Evolutionary conservation across 495 filamentous ascomycete genomes (phyloP), one percentile per base, ranked within the genome.

Genomic region (Hypoxylon crocopeplum): DNA sequence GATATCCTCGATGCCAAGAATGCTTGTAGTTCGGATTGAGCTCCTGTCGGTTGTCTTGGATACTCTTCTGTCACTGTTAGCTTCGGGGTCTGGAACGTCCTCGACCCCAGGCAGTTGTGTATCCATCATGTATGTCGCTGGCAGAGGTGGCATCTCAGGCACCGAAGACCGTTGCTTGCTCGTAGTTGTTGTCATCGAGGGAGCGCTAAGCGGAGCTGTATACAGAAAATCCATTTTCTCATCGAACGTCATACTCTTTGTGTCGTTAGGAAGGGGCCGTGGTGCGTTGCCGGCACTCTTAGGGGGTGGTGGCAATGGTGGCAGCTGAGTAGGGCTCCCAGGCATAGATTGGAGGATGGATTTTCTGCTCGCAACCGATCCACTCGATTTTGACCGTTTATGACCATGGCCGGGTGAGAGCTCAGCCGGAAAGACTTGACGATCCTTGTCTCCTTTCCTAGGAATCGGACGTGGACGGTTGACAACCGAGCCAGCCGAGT

Each of bases 211-310:
- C 1, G 78, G 77, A 17, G 62, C 64, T 11, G 77, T 72, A 55
- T 81, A 83, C 15, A 83, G 62, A 10, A 79, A 57, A 12, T 67
- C 68, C 54, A 82, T 76, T 59, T 81, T 83, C 55, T 82, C 80
- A 16, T 82, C 69, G 21, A 80, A 72, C 0, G 81, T 80, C 80
- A 81, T 82, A 57, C 81, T 82, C 72, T 78, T 78, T 12, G 77
- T 79, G 45, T 76, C 68, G 51, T 79, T 80, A 1, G 78, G 70
- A 19, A 74, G 62, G 2, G 71, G 70, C 10, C 76, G 59, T 10
- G 56, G 27, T 0, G 57, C 49, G 30, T 63, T 60, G 4, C 64
- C 64, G 3, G 72, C 73, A 30, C 68, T 74, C 29, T 67, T 76
- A n/a, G 78, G 79, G 0, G 78, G 69, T 24, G 73, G 65, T 7